A percentile compares a stretch with the other conserved stretches of the same genome.
Conservation (phyloP, 2,329 filamentous ascomycete genomes). For the Apiospora kogelbergensis region DNA sequence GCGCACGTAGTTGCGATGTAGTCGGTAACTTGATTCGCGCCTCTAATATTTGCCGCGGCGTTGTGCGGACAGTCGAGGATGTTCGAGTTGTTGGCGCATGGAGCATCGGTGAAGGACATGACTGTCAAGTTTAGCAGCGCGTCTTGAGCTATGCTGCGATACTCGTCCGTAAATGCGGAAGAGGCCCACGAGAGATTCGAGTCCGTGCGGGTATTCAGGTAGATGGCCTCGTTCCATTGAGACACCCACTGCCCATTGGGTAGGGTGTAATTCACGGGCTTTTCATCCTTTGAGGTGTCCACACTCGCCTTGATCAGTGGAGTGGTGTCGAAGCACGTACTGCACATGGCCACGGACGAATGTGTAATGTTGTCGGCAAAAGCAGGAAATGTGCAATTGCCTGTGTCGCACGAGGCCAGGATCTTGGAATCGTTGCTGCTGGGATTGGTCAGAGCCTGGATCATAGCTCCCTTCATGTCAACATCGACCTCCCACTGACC, state of each 20-base stretch:
- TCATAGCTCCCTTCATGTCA: conserved; percentile 32
- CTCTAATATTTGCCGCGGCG: background rate
- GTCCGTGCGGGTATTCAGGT: conserved; percentile 19
- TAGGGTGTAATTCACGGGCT: conserved; percentile 18
- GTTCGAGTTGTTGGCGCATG: conserved; percentile 16
- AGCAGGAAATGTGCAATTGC: conserved; percentile 25
- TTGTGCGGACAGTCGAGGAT: conserved; percentile 19
- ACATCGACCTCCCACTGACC: conserved; percentile 24
- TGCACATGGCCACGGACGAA: conserved; percentile 27
- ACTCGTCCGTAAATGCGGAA: conserved; percentile 18
- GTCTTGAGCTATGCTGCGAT: conserved; percentile 12
- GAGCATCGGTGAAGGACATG: conserved; percentile 18
- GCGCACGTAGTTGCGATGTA: conserved; percentile 19
- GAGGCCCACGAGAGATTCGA: conserved; percentile 19
- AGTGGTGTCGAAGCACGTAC: conserved; percentile 24
- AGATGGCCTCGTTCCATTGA: conserved; percentile 10
- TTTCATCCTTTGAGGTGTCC: background rate
- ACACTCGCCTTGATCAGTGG: conserved; percentile 15
- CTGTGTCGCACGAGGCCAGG: conserved; percentile 21
- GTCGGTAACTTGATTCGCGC: conserved; percentile 1
- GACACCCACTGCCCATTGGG: conserved; percentile 22
- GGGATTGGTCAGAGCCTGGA: conserved; percentile 29
- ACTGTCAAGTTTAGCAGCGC: conserved; percentile 22
- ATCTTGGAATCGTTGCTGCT: conserved; percentile 21
- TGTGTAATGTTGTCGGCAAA: conserved; percentile 22